phyloP scores from a whole-genome alignment of 2,329 filamentous ascomycete species.

The Penicillium polonicum region DNA sequence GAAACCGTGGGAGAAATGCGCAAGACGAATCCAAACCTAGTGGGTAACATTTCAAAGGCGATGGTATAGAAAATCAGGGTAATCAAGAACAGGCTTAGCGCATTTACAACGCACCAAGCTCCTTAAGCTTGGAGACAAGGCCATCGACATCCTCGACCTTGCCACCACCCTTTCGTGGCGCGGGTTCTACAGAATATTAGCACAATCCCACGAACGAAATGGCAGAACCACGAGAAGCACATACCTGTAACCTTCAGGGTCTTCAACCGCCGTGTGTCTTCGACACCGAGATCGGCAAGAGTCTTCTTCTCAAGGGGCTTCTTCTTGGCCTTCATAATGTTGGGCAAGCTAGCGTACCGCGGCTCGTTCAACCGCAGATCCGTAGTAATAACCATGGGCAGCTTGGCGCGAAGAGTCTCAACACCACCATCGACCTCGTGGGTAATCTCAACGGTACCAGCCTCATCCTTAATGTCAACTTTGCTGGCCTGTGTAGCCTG shows the following conservation, averaged over 20 bases:
- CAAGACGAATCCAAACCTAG: conserved; percentile 12
- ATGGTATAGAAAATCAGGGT: conserved; percentile 27
- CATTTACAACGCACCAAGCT: conserved; percentile 79
- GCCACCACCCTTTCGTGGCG: conserved; percentile 82
- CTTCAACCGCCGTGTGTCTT: conserved; percentile 75
- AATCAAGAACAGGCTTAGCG: conserved; percentile 8
- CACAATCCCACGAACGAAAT: background rate
- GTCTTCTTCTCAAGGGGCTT: conserved; percentile 95
- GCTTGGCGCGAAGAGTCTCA: conserved; percentile 79
- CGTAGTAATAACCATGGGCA: conserved; percentile 93
- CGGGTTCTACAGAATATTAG: conserved; percentile 63
- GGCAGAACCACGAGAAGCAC: conserved; percentile 34
- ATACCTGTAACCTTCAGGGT: conserved; percentile 81
- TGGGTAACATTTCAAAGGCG: conserved; percentile 12
- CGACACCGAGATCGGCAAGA: conserved; percentile 75
- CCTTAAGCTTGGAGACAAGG: conserved; percentile 91
- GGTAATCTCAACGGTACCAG: conserved; percentile 71
- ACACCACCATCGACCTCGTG: conserved; percentile 94
- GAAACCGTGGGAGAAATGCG: conserved; percentile 4
- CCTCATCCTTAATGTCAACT: conserved; percentile 69
- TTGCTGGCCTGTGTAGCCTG: conserved; percentile 93
- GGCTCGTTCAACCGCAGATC: conserved; percentile 94
- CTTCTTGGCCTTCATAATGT: conserved; percentile 99
- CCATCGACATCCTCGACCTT: conserved; percentile 98
- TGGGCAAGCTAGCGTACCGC: conserved; percentile 89